A percentile compares a stretch with the other conserved stretches of the same genome.
phyloP scores from a whole-genome alignment of 306 rosid species.

The Amphicarpaea edgeworthii region DNA sequence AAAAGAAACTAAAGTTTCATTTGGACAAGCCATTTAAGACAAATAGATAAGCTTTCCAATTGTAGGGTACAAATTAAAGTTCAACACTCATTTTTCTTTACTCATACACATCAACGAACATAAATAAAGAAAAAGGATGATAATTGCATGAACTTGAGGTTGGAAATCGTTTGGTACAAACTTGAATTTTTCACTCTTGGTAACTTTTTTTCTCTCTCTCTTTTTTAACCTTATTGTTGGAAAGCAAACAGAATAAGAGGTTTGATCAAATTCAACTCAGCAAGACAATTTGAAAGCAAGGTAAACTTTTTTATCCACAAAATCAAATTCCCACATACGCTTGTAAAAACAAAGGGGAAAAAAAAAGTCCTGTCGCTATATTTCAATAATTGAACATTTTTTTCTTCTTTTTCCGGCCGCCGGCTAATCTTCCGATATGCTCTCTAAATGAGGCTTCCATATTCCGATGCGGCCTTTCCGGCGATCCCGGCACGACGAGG shows the following conservation, averaged over 20 bases:
- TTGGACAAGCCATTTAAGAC: constrained; percentile 29
- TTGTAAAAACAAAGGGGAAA: constrained; percentile 29
- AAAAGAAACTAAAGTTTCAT: not conserved
- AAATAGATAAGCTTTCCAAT: constrained; percentile 14
- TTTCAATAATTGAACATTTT: constrained; percentile 47
- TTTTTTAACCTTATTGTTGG: not conserved
- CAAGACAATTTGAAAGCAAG: constrained; percentile 31
- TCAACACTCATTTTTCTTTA: constrained; percentile 29
- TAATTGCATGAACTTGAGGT: constrained; percentile 46
- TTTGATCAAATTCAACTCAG: constrained; percentile 44
- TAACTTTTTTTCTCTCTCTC: not conserved
- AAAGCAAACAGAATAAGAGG: constrained; percentile 39
- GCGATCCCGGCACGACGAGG: constrained; percentile 62
- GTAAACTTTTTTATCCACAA: constrained; percentile 66
- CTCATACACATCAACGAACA: not conserved
- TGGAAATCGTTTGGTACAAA: constrained; percentile 32
- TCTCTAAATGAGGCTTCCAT: constrained; percentile 80
- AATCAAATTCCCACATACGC: constrained; percentile 48
- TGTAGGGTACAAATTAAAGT: constrained; percentile 7
- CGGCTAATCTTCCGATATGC: constrained; percentile 70
- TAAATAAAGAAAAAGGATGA: constrained; percentile 34
- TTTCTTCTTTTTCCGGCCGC: not conserved
- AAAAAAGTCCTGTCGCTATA: constrained; percentile 37
- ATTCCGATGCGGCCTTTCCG: constrained; percentile 59
- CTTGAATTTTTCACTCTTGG: not conserved